Percentiles rank a stretch among this genome's conserved stretches.
These are phyloP conservation scores for Dendrobium huoshanense DNA, from an alignment of 106 monocot species.

Conservation along the genomic window DNA sequence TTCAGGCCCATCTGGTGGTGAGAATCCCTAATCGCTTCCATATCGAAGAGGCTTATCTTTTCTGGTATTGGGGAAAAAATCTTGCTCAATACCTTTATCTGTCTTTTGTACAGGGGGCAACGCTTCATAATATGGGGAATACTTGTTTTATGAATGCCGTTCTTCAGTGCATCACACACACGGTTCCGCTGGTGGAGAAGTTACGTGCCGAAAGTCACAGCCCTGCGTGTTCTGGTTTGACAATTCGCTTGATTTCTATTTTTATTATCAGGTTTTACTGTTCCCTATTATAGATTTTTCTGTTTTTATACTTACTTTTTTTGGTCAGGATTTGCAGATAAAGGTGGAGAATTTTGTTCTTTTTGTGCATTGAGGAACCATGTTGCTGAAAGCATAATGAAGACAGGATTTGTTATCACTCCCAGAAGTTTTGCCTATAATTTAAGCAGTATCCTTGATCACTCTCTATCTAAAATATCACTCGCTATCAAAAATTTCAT, in stretches of 20 bases:
- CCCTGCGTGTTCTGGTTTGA: conserved; percentile 20
- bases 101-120: conserved; percentile 43
- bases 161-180: conserved; percentile 66
- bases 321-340: conserved; percentile 22
- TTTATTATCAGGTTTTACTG: not conserved
- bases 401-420: conserved; percentile 14
- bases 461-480: not conserved
- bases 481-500: no score
- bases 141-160: conserved; percentile 76
- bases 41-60: not conserved
- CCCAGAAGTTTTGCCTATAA: conserved; percentile 39
- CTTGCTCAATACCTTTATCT: not conserved
- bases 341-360: conserved; percentile 42
- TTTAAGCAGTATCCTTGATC: conserved; percentile 76
- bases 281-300: not conserved
- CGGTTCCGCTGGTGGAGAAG: conserved; percentile 55
- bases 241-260: not conserved
- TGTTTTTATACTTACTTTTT: conserved; percentile 3
- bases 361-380: conserved; percentile 52
- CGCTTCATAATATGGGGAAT: conserved; percentile 71
- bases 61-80: not conserved
- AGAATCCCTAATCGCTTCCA: not conserved
- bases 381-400: conserved; percentile 24
- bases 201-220: conserved; percentile 22
- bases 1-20: not conserved